phyloP scores from a whole-genome alignment of 2,329 filamentous ascomycete genomes.

The Neonectria punicea region DNA sequence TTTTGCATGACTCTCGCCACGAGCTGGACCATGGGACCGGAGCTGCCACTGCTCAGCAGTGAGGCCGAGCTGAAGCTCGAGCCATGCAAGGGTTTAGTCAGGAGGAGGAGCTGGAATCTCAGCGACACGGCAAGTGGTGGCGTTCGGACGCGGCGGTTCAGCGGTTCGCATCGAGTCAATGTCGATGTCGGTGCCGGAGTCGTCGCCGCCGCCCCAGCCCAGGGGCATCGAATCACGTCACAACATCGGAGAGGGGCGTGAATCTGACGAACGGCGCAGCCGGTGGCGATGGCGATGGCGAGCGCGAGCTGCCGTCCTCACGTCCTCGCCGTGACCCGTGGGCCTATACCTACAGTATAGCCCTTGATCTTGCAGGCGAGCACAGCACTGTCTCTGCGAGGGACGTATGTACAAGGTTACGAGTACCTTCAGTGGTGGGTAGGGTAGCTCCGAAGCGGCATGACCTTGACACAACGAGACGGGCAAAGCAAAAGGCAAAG shows the following conservation, averaged over 20 bases:
- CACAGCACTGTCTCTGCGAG: slow-evolving; percentile 8
- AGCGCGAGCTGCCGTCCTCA: background rate
- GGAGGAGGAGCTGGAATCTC: slow-evolving; percentile 31
- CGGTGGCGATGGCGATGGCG: slow-evolving; percentile 11
- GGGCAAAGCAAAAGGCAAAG: slow-evolving; percentile 24
- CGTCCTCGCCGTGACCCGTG: background rate
- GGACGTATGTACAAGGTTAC: background rate
- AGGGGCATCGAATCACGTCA: slow-evolving; percentile 27
- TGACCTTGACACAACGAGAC: slow-evolving; percentile 19
- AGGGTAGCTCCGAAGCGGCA: slow-evolving; percentile 15
- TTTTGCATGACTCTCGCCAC: slow-evolving; percentile 42
- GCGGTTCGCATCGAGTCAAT: slow-evolving; percentile 32
- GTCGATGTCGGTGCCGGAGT: slow-evolving; percentile 31
- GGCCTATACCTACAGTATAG: background rate
- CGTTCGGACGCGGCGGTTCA: slow-evolving; percentile 34
- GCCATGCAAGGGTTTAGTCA: slow-evolving; percentile 26
- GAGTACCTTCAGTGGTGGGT: slow-evolving; percentile 12
- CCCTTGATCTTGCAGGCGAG: slow-evolving; percentile 14
- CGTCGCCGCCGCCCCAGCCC: slow-evolving; percentile 14
- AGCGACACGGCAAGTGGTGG: slow-evolving; percentile 29
- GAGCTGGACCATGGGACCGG: slow-evolving; percentile 36
- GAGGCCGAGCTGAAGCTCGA: slow-evolving; percentile 33
- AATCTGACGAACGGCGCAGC: slow-evolving; percentile 6
- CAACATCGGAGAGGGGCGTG: slow-evolving; percentile 17
- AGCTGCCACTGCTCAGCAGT: slow-evolving; percentile 26